Evolutionary conservation across 331 rosid genomes (phyloP).

Genomic region (Pyracantha coccinea): DNA sequence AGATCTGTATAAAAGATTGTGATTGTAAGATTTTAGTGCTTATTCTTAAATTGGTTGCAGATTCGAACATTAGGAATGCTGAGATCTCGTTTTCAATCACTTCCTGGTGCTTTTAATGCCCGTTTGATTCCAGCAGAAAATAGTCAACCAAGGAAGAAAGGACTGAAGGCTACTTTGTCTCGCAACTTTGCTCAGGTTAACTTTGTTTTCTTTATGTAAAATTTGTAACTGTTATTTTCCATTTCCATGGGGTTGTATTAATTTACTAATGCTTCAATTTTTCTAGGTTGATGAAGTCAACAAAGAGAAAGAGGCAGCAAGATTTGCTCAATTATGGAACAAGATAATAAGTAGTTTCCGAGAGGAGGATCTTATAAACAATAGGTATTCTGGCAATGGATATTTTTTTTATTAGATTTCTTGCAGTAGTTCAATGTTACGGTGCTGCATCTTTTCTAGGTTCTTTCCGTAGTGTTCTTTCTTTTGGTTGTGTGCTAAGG

Average conservation of each 20-base stretch:
- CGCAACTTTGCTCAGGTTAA: slow-evolving; percentile 50
- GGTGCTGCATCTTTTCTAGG: neutral
- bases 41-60: slow-evolving; percentile 36
- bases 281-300: slow-evolving; percentile 36
- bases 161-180: slow-evolving; percentile 75
- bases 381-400: slow-evolving; percentile 40
- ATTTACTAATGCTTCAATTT: neutral
- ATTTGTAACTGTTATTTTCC: neutral
- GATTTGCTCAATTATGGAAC: slow-evolving; percentile 97
- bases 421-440: neutral
- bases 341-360: slow-evolving; percentile 86
- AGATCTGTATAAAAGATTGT: neutral
- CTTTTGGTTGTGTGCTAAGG: slow-evolving; percentile 12
- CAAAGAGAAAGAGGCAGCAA: slow-evolving; percentile 84
- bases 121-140: slow-evolving; percentile 74
- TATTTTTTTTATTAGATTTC: neutral
- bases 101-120: slow-evolving; percentile 89
- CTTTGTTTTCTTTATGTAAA: neutral
- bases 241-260: neutral
- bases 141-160: slow-evolving; percentile 78
- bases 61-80: slow-evolving; percentile 98
- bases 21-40: neutral
- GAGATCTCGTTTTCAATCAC: slow-evolving; percentile 81
- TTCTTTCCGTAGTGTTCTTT: neutral
- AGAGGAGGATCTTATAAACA: slow-evolving; percentile 89